A percentile compares a stretch with the other conserved stretches of the same genome.
Evolutionary conservation across 352 stramenopile genomes (phyloP).

Genomic region (Globisporangium splendens): DNA sequence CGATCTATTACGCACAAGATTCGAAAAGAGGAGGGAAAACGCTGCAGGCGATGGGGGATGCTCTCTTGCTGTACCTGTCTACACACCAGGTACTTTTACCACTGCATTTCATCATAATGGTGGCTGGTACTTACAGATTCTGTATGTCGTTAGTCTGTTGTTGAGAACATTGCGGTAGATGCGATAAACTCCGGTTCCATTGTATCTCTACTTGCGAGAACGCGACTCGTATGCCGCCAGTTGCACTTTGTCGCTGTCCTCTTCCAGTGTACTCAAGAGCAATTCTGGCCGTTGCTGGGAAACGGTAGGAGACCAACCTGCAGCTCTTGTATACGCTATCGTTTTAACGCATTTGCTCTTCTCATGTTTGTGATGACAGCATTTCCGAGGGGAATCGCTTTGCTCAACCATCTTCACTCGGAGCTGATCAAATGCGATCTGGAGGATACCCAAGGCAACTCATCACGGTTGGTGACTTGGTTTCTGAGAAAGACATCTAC

Average conservation of each 20-base stretch:
- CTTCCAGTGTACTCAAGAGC: slow-evolving; percentile 24
- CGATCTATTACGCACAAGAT: slow-evolving; percentile 63
- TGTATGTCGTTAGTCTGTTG: slow-evolving; percentile 3
- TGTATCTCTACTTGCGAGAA: slow-evolving; percentile 29
- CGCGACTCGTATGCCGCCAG: slow-evolving; percentile 27
- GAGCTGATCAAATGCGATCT: slow-evolving; percentile 28
- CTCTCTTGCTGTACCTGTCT: slow-evolving; percentile 45
- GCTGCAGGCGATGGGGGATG: slow-evolving; percentile 52
- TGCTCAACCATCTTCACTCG: slow-evolving; percentile 47
- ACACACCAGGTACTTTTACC: slow-evolving; percentile 36
- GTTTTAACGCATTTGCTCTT: background rate
- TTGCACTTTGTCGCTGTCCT: slow-evolving; percentile 26
- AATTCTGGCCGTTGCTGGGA: slow-evolving; percentile 38
- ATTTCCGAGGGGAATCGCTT: slow-evolving; percentile 46
- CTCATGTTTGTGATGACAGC: slow-evolving; percentile 13
- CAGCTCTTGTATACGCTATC: no score
- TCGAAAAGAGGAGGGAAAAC: slow-evolving; percentile 56
- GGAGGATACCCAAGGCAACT: slow-evolving; percentile 30
- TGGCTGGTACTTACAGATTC: background rate
- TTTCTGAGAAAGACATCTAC: slow-evolving; percentile 49
- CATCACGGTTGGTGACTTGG: slow-evolving; percentile 39
- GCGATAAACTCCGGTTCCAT: slow-evolving; percentile 16
- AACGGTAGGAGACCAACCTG: slow-evolving; percentile 20
- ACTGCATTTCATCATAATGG: background rate
- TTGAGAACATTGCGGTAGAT: slow-evolving; percentile 1